Conservation (phyloP, 768 basidiomycete genomes). For the Kwoniella dejecticola region DNA sequence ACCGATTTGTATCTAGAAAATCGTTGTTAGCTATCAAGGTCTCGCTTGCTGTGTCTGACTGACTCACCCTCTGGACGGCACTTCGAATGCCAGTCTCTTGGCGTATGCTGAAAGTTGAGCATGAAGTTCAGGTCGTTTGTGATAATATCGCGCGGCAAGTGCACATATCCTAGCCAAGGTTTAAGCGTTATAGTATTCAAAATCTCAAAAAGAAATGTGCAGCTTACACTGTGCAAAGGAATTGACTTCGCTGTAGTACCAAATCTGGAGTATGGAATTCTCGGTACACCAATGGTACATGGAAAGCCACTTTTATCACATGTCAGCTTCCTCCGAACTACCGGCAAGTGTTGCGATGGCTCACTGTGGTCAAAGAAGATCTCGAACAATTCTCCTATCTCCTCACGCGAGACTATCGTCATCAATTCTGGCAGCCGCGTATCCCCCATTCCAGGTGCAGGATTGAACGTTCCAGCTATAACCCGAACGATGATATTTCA, state of each 20-base stretch:
- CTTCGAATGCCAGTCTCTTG: slow-evolving; percentile 77
- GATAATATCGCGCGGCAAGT: slow-evolving; percentile 89
- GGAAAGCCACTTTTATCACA: slow-evolving; percentile 56
- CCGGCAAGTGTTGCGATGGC: too few species aligned
- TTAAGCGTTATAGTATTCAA: too few species aligned
- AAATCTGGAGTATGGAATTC: slow-evolving; percentile 92
- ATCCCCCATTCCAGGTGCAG: slow-evolving; percentile 71
- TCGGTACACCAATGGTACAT: slow-evolving; percentile 76
- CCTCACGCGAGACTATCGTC: slow-evolving; percentile 79
- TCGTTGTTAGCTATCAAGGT: too few species aligned
- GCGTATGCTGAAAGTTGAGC: slow-evolving; percentile 67
- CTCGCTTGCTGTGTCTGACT: not conserved
- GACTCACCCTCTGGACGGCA: slow-evolving; percentile 50
- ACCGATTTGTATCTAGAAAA: slow-evolving; percentile 65
- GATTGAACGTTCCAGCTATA: slow-evolving; percentile 7
- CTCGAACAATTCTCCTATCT: slow-evolving; percentile 86
- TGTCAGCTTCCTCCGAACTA: not conserved
- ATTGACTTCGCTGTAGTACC: slow-evolving; percentile 91
- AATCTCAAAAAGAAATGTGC: too few species aligned
- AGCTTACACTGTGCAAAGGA: slow-evolving; percentile 76
- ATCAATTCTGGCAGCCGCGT: slow-evolving; percentile 81
- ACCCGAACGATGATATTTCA: too few species aligned
- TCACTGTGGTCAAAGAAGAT: slow-evolving; percentile 60
- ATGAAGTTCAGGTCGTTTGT: slow-evolving; percentile 77
- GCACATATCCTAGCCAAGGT: slow-evolving; percentile 87